Base-by-base conservation (phyloP, 1,139 yeast species). In the Eremothecium sinecaudum region DNA sequence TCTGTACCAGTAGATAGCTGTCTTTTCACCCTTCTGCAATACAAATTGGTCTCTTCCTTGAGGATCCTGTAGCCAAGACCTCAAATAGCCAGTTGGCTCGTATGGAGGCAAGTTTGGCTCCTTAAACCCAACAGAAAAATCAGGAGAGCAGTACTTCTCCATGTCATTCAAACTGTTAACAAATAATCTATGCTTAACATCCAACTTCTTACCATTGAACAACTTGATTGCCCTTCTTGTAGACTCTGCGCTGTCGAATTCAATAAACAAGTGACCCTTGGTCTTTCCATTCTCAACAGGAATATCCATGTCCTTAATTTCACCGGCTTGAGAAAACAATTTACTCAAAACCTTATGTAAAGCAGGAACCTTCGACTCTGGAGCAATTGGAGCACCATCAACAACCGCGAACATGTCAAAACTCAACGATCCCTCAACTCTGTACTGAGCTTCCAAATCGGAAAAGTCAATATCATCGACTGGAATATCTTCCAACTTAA, bases 321-420 rank as follows among this genome's bases (percentile, higher is more conserved):
- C 54, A 34, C 80, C 80, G 27, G 81, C 90, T 42, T 74, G 69
- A 39, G 75, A 64, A 55, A 90, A 79, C 40, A 83, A 69, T 64
- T 87, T 90, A 51, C 72, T 74, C 53, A 92, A 71, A 35, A 92
- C 97, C 58, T 83, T 87, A 50, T 78, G 72, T 56, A 92, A 73
- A 36, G 82, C 77, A 31, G 86, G 82, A 28, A 78, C 83, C 63
- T 92, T 92, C 37, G 84, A 61, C 55, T 80, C 94, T 37, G 96
- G 95, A 16, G 94, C 94, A 44, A 84, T 68, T 45, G 99, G 99
- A 5, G 94, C 90, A 31, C 98, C 98, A 58, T 86, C 97, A 34
- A 86, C 80, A 18, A 90, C 83, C 39, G 90, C 75, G 56, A 76
- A 87, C 52, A 73, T 74, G 53, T 84, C 95, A 39, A 83, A 69